Base-by-base conservation (phyloP, 2,329 filamentous ascomycete species). In the Xylogone sp. region DNA sequence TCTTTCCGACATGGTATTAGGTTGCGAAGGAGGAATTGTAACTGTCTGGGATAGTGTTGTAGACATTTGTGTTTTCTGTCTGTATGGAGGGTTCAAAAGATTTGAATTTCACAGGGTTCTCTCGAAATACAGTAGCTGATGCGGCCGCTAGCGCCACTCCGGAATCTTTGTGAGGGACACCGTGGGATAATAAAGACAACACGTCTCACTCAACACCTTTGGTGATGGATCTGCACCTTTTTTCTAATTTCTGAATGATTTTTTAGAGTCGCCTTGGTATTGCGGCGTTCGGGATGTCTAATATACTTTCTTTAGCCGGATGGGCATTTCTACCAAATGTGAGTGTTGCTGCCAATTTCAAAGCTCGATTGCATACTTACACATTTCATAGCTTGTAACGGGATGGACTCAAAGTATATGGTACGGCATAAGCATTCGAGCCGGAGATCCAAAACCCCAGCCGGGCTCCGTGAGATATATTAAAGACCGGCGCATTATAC, bases 341-440 rank as follows among this genome's bases (percentile, higher is more conserved):
- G 71, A 64, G 76, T 54, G 31, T 43, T 52, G 44, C 31, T 22
- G 10, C 43, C 53, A 52, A 46, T 20, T 24, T 16, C 8, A 16
- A 5, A 39, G 18, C 16, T 29, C 24, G 12, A 45, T 12, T 31
- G 13, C 13, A 43, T 56, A 29, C 56, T 59, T 43, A 58, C 13
- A 29, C n/a, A 22, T 13, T 54, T 9, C 43, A 48, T 59, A 95
- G 89, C 82, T 93, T 61, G 87, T 84, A 46, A 92, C 90, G 34
- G 82, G 82, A 56, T 88, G 86, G 74, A 68, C 87, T 5, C 93
- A 97, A 68, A 79, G 79, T 56, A 75, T 95, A 60, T 94, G 91
- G 74, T 99, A 97, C 74, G 79, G 86, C 62, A 72, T 97, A 60
- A 88, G 89, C 50, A 93, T 96, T 67, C 90, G 92, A 59, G 94